phyloP scores from a whole-genome alignment of 2,329 filamentous ascomycete genomes.

The Fusarium multiceps region DNA sequence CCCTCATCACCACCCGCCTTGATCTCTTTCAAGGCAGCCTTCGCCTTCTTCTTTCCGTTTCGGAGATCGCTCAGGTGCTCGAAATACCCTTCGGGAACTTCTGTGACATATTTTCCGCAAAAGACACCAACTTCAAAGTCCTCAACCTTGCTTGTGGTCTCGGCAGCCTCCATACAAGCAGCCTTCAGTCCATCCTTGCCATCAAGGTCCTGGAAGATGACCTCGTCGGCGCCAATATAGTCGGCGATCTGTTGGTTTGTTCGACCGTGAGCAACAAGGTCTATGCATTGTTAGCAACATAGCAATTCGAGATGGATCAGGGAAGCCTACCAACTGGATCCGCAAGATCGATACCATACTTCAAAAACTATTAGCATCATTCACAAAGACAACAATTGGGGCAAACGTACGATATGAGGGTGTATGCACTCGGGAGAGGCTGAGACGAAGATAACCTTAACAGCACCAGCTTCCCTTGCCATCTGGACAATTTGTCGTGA shows the following conservation, averaged over 20 bases:
- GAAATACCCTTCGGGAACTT: constrained; percentile 83
- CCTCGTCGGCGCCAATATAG: constrained; percentile 59
- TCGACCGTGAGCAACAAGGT: constrained; percentile 57
- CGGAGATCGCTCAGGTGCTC: constrained; percentile 79
- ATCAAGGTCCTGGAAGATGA: constrained; percentile 71
- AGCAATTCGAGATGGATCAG: neutral
- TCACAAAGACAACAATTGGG: neutral
- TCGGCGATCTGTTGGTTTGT: constrained; percentile 55
- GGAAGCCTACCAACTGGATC: constrained; percentile 49
- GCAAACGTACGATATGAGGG: constrained; percentile 80
- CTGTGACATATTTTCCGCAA: constrained; percentile 86
- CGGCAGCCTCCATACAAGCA: constrained; percentile 78
- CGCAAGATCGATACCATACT: constrained; percentile 62
- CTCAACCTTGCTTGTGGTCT: constrained; percentile 62
- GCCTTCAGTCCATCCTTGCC: constrained; percentile 72
- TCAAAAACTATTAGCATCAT: neutral
- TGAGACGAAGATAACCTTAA: constrained; percentile 83
- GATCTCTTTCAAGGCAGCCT: constrained; percentile 16
- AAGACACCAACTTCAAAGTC: constrained; percentile 94
- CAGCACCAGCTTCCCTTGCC: constrained; percentile 85
- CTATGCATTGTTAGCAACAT: constrained; percentile 29
- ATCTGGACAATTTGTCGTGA: constrained; percentile 76
- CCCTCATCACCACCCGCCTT: constrained; percentile 22
- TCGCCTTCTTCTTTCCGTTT: constrained; percentile 65
- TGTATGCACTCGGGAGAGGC: constrained; percentile 86